Evolutionary conservation across 2,329 filamentous ascomycete species (phyloP).

Genomic region (Venturia pyrina): DNA sequence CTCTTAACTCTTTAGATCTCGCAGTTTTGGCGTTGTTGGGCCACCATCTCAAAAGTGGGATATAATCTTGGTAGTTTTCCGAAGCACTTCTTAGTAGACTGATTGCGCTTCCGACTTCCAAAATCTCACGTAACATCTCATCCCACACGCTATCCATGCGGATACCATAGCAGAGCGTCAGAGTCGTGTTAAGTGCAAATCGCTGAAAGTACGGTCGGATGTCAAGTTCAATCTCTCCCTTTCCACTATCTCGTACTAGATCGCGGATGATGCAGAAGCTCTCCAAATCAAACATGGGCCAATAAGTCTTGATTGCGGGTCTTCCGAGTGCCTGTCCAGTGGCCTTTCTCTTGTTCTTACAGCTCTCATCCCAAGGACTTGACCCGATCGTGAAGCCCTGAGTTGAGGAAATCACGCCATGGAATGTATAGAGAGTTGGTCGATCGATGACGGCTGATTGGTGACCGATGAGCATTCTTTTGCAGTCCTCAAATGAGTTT

Average conservation of each 20-base stretch:
- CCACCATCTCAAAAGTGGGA: constrained; percentile 39
- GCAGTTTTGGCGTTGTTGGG: constrained; percentile 44
- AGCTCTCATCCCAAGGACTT: constrained; percentile 44
- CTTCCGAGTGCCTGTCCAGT: constrained; percentile 38
- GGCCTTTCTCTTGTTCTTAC: constrained; percentile 43
- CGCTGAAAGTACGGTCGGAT: constrained; percentile 43
- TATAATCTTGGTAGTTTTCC: constrained; percentile 45
- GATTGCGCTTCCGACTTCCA: constrained; percentile 44
- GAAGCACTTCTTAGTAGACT: constrained; percentile 40
- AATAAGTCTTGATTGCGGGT: constrained; percentile 37
- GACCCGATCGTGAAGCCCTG: constrained; percentile 48
- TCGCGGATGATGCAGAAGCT: constrained; percentile 42
- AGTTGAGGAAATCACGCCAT: constrained; percentile 41
- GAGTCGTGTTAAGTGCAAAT: constrained; percentile 44
- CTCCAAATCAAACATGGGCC: constrained; percentile 45
- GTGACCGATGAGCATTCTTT: constrained; percentile 40
- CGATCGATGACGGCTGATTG: constrained; percentile 42
- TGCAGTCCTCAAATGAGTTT: constrained; percentile 44
- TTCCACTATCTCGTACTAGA: constrained; percentile 33
- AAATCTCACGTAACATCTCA: constrained; percentile 40
- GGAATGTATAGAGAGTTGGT: constrained; percentile 44
- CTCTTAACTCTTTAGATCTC: constrained; percentile 36
- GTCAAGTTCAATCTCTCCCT: constrained; percentile 33
- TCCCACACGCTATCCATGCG: constrained; percentile 46
- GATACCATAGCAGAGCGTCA: constrained; percentile 46